Evolutionary conservation across 257 asterid genomes (phyloP).

Genomic region (Solanum virginianum): DNA sequence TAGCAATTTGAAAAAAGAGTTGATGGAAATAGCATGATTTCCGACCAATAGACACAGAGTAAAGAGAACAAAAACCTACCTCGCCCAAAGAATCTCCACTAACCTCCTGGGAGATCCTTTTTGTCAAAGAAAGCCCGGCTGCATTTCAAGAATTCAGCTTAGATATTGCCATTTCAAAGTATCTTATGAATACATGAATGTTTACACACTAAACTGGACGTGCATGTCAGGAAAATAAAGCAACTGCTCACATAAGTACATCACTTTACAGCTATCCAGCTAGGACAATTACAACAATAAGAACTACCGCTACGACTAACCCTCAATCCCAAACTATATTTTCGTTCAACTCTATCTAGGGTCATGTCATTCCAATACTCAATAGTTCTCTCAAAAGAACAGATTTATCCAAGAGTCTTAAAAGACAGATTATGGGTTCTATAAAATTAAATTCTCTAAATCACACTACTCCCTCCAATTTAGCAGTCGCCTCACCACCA

Average conservation of each 20-base stretch:
- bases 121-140: constrained; percentile 1
- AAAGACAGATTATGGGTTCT: background rate
- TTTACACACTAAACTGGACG: background rate
- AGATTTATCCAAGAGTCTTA: background rate
- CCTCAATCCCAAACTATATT: background rate
- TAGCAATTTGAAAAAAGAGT: background rate
- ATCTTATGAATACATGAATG: background rate
- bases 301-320: background rate
- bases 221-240: background rate
- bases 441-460: background rate
- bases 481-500: background rate
- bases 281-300: background rate
- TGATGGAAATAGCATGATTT: background rate
- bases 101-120: background rate
- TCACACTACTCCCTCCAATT: background rate
- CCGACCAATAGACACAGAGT: background rate
- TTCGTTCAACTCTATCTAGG: background rate
- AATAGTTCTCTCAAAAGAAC: background rate
- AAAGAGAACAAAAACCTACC: background rate
- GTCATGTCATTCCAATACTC: background rate
- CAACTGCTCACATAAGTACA: background rate
- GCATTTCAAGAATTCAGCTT: background rate
- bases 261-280: background rate
- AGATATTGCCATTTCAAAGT: background rate
- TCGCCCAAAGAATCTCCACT: background rate